phyloP scores from a whole-genome alignment of 148 eudicot genomes.

The Rhododendron ferrugineum region DNA sequence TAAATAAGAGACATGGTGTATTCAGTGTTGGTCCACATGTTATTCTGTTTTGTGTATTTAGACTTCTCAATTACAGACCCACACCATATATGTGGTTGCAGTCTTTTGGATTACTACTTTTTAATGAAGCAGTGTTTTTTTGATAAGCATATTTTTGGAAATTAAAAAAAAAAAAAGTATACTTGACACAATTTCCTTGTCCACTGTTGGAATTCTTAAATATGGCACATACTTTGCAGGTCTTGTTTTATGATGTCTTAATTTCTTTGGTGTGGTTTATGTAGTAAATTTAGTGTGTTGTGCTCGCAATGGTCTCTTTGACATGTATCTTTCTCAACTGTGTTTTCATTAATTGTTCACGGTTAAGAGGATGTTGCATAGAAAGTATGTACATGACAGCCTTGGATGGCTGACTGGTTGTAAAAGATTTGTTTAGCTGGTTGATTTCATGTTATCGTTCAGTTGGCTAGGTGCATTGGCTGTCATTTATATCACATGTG shows the following conservation, averaged over 20 bases:
- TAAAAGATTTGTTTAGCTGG: neutral
- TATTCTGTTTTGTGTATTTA: neutral
- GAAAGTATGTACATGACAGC: neutral
- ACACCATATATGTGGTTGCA: neutral
- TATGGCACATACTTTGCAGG: neutral
- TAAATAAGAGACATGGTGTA: neutral
- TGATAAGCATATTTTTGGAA: neutral
- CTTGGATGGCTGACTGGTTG: neutral
- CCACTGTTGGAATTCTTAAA: neutral
- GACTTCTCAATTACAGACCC: neutral
- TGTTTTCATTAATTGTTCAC: neutral
- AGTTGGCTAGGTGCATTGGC: neutral
- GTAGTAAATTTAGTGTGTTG: neutral
- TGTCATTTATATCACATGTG: neutral
- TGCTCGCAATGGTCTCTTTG: neutral
- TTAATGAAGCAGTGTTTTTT: neutral
- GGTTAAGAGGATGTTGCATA: neutral
- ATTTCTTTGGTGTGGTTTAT: neutral
- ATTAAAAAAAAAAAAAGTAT: neutral
- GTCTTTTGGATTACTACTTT: neutral
- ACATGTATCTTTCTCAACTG: neutral
- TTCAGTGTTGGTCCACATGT: neutral
- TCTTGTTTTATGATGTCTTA: neutral
- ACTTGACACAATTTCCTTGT: neutral
- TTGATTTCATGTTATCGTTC: neutral